Evolutionary conservation across 169 alveolate species (phyloP).

Genomic region (Plasmodium adleri): DNA sequence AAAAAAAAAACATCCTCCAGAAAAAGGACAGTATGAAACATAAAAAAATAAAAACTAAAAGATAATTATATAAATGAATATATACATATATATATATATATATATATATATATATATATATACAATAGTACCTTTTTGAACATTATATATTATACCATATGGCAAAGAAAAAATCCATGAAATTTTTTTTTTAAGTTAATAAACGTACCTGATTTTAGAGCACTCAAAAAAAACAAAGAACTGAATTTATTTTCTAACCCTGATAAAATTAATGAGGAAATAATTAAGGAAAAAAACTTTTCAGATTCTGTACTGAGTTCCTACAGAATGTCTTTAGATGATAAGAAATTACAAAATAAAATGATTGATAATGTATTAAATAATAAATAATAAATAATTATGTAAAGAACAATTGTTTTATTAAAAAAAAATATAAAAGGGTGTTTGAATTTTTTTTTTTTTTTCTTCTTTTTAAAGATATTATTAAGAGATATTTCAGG

Average conservation of each 20-base stretch:
- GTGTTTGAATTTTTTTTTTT: background rate
- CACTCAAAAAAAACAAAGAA: conserved; percentile 40
- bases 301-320: conserved; percentile 70
- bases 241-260: conserved; percentile 72
- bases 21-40: conserved; percentile 57
- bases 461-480: conserved; percentile 16
- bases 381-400: background rate
- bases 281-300: conserved; percentile 28
- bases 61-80: background rate
- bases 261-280: conserved; percentile 35
- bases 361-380: conserved; percentile 27
- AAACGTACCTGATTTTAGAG: conserved; percentile 27
- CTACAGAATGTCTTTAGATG: conserved; percentile 29
- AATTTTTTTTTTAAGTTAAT: conserved; percentile 33
- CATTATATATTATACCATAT: too few species aligned
- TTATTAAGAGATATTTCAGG: conserved; percentile 21
- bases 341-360: conserved; percentile 28
- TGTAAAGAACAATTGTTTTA: background rate
- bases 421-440: background rate
- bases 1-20: conserved; percentile 56
- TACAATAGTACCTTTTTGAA: background rate
- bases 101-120: background rate
- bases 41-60: background rate
- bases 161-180: background rate
- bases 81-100: background rate